Evolutionary conservation across 2,329 filamentous ascomycete genomes (phyloP).

Genomic region (Aspergillus piperis): DNA sequence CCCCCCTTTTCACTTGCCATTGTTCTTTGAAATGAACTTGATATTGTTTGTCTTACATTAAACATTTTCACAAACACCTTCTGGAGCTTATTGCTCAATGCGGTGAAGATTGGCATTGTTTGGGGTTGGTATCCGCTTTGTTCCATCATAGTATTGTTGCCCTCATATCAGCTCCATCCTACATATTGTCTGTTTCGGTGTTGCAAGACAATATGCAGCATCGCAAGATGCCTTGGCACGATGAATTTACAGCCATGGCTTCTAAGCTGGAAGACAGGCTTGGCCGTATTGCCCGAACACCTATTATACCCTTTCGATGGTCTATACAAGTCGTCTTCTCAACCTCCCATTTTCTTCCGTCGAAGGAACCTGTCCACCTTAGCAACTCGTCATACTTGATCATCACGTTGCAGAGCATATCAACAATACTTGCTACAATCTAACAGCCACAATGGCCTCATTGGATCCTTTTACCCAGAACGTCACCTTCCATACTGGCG

Average conservation of each 20-base stretch:
- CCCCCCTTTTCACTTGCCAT: constrained; percentile 7
- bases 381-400: neutral
- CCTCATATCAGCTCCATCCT: neutral
- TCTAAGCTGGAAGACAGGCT: neutral
- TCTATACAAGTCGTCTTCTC: constrained; percentile 16
- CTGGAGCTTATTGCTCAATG: neutral
- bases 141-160: constrained; percentile 15
- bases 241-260: neutral
- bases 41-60: constrained; percentile 17
- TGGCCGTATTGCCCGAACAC: neutral
- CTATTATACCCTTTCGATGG: constrained; percentile 1
- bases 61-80: neutral
- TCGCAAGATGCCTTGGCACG: constrained; percentile 11
- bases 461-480: constrained; percentile 56
- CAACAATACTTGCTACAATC: neutral
- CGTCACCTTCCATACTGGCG: constrained; percentile 49
- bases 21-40: neutral
- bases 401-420: constrained; percentile 5
- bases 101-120: constrained; percentile 14
- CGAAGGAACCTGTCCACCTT: neutral
- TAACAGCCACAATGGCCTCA: constrained; percentile 17
- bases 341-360: neutral
- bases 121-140: neutral
- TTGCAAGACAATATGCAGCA: constrained; percentile 14
- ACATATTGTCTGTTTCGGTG: constrained; percentile 35